Evolutionary conservation across 805 yeast genomes (phyloP).

Genomic region (Ogataea saltuana): DNA sequence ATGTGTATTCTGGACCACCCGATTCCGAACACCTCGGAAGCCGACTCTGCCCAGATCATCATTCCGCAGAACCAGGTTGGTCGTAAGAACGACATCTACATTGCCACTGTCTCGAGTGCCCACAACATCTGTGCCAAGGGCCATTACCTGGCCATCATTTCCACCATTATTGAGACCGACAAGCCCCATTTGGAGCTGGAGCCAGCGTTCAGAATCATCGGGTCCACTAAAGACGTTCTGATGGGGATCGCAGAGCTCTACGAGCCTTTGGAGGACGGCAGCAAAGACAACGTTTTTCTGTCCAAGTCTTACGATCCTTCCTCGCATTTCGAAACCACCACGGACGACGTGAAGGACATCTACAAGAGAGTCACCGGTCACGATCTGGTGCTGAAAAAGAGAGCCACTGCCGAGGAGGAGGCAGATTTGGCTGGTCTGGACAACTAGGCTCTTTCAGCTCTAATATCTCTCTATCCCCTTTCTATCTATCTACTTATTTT

Average conservation of each 20-base stretch:
- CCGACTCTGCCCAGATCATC: constrained; percentile 90
- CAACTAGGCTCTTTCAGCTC: constrained; percentile 2
- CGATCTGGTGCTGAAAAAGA: constrained; percentile 82
- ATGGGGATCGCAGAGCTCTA: constrained; percentile 93
- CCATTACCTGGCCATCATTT: constrained; percentile 87
- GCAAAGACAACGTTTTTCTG: constrained; percentile 72
- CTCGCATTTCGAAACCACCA: constrained; percentile 93
- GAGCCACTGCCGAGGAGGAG: constrained; percentile 67
- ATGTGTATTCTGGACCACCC: constrained; percentile 91
- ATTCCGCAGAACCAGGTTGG: constrained; percentile 95
- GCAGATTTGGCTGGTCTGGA: constrained; percentile 43
- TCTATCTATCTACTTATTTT: no score
- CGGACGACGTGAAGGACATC: constrained; percentile 94
- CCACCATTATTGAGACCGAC: constrained; percentile 92
- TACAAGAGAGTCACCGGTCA: constrained; percentile 91
- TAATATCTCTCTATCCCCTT: no score
- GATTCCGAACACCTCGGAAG: constrained; percentile 74
- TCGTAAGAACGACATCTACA: constrained; percentile 90
- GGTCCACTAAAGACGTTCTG: constrained; percentile 75
- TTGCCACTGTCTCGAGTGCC: constrained; percentile 84
- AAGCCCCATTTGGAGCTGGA: constrained; percentile 90
- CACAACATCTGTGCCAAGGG: constrained; percentile 91
- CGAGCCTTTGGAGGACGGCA: constrained; percentile 85
- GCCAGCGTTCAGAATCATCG: constrained; percentile 89
- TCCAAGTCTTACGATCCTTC: constrained; percentile 92